Percentiles rank a stretch among this genome's conserved stretches.
Conservation (phyloP, 1,284 basidiomycete species). For the Fomitiporia mediterranea region DNA sequence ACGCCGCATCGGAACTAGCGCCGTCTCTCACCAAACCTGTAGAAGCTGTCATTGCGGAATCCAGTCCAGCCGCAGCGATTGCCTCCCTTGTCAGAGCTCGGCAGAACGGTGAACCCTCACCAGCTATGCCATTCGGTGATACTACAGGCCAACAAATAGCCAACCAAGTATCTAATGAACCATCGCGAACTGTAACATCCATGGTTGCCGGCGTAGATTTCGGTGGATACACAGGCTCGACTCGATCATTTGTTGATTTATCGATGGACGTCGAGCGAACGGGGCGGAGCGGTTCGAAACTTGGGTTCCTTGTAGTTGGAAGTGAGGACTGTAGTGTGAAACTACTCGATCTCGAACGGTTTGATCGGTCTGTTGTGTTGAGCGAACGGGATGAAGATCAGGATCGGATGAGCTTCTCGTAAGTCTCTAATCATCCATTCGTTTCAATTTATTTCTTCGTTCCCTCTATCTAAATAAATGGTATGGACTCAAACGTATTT, state of each 20-base stretch:
- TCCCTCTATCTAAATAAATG: too few relatives aligned
- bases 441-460: not conserved
- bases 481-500: not conserved
- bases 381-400: constrained; percentile 65
- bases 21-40: constrained; percentile 47
- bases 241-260: constrained; percentile 50
- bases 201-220: constrained; percentile 69
- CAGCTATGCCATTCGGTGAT: not conserved
- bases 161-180: constrained; percentile 37
- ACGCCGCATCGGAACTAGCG: constrained; percentile 36
- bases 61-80: constrained; percentile 64
- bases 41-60: constrained; percentile 38
- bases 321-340: constrained; percentile 76
- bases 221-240: constrained; percentile 54
- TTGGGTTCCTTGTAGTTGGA: constrained; percentile 71
- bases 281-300: constrained; percentile 29
- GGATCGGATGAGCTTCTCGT: constrained; percentile 71
- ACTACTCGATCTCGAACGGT: constrained; percentile 74
- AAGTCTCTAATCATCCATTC: constrained; percentile 21
- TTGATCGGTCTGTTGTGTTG: constrained; percentile 69
- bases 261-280: constrained; percentile 31
- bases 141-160: constrained; percentile 22
- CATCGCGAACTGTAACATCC: constrained; percentile 58
- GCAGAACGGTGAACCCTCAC: constrained; percentile 29
- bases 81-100: constrained; percentile 42